Evolutionary conservation across 768 basidiomycete species (phyloP).

Genomic region (Termitomyces sp.): DNA sequence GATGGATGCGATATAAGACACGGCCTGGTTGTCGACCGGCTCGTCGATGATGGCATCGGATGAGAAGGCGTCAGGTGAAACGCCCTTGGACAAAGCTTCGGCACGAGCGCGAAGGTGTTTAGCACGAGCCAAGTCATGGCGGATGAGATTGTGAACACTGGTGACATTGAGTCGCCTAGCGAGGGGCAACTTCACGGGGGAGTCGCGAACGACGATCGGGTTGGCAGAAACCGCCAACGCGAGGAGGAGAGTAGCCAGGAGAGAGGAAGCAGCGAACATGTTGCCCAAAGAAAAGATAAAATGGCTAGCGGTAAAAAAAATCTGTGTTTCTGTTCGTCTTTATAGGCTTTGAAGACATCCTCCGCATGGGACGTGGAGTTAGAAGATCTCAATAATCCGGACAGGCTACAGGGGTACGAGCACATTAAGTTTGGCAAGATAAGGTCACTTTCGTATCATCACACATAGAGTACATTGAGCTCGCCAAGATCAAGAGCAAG

Average conservation of each 20-base stretch:
- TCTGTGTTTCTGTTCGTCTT: background rate
- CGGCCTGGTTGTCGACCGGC: conserved; percentile 27
- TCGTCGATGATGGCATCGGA: conserved; percentile 30
- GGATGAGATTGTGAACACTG: conserved; percentile 40
- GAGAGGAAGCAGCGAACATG: conserved; percentile 31
- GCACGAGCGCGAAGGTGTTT: conserved; percentile 33
- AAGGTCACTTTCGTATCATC: background rate
- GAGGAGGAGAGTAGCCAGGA: conserved; percentile 41
- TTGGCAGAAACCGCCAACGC: conserved; percentile 41
- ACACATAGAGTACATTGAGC: background rate
- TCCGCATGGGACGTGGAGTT: background rate
- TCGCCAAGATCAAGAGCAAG: background rate
- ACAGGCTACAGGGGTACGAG: background rate
- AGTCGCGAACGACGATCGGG: conserved; percentile 34
- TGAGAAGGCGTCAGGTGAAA: conserved; percentile 16
- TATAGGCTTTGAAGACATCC: conserved; percentile 5
- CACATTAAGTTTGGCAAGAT: background rate
- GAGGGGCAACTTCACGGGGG: conserved; percentile 41
- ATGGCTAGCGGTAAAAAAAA: background rate
- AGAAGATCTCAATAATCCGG: background rate
- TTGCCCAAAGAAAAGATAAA: background rate
- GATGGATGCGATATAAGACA: conserved; percentile 40
- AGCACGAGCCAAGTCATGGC: conserved; percentile 46
- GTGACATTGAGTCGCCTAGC: conserved; percentile 48
- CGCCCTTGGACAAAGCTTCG: conserved; percentile 24